These are phyloP conservation scores for Echites panduratus DNA, from an alignment of 257 asterid species.

Conservation along the genomic window DNA sequence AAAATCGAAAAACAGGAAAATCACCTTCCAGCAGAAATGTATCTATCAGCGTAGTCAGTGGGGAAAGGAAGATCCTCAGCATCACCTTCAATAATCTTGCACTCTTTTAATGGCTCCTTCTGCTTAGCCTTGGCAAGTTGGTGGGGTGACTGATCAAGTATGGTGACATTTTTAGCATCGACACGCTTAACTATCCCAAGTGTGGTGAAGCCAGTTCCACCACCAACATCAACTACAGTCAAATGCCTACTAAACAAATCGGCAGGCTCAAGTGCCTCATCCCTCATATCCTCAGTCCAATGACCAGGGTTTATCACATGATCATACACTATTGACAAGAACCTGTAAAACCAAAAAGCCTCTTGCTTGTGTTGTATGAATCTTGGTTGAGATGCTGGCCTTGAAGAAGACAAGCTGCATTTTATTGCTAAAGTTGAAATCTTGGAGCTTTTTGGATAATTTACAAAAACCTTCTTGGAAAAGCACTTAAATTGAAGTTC, in stretches of 20 bases:
- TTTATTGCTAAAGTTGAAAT: constrained; percentile 9
- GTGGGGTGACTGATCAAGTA: constrained; percentile 97
- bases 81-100: constrained; percentile 86
- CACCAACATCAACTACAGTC: constrained; percentile 91
- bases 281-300: constrained; percentile 94
- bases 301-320: constrained; percentile 39
- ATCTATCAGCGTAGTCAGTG: constrained; percentile 77
- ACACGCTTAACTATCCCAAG: constrained; percentile 84
- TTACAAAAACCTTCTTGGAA: constrained; percentile 19
- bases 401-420: constrained; percentile 31
- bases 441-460: constrained; percentile 9
- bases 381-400: constrained; percentile 88
- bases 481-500: constrained; percentile 19
- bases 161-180: constrained; percentile 89
- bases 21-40: constrained; percentile 94
- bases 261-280: constrained; percentile 64
- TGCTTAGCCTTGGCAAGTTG: constrained; percentile 88
- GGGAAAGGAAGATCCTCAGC: constrained; percentile 93
- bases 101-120: constrained; percentile 82
- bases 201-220: constrained; percentile 97
- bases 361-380: constrained; percentile 84
- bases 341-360: constrained; percentile 37
- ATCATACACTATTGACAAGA: constrained; percentile 38
- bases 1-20: background rate
- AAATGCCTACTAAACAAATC: constrained; percentile 31